Base-by-base conservation (phyloP, 352 stramenopile species). In the Pythium myriotylum region DNA sequence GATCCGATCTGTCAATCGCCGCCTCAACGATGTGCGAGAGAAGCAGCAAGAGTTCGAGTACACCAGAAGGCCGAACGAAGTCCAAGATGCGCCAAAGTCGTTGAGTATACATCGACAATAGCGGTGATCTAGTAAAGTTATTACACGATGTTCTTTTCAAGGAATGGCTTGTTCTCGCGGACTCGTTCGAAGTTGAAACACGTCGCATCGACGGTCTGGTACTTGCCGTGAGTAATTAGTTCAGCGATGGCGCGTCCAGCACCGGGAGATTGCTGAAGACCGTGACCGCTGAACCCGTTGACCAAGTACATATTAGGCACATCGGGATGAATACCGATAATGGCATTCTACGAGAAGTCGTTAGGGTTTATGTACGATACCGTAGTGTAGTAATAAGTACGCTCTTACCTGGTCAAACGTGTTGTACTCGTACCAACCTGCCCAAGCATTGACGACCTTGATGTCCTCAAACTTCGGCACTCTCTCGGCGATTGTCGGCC, bases 351-450 rank as follows among this genome's bases (percentile, higher is more conserved):
- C 6, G 37, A 37, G 32, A 22, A 12, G 29, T 12, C 16, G 22
- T 50, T 20, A 53, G 37, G 46, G 14, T 53, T 6, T n/a, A n/a
- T 37, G 23, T 42, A 40, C 47, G 17, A 42, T 40, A 13, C 3
- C 16, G 37, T 40, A 7, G 17, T 19, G 23, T 42, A 4, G 16
- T 27, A 27, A 27, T 16, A 41, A 19, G 16, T 13, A 27, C n/a
- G 16, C 4, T 7, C 59, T 12, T 59, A 88, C 78, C 74, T 88
- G 86, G 67, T 95, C 86, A 26, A 93, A 87, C 17, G 82, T 92
- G 71, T 95, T 93, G 78, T 88, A 95, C 57, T 95, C 86, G 67
- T 95, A 95, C 67, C 84, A 95, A 8, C 86, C 86, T 26, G 86
- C 77, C 86, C 86, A 95, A 7, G 77, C 67, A 40, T 76, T 88